Evolutionary conservation across 225 moss, liverwort and hornwort genomes (phyloP), one percentile per base, ranked within the genome.

Genomic region (Rhytidiadelphus loreus): DNA sequence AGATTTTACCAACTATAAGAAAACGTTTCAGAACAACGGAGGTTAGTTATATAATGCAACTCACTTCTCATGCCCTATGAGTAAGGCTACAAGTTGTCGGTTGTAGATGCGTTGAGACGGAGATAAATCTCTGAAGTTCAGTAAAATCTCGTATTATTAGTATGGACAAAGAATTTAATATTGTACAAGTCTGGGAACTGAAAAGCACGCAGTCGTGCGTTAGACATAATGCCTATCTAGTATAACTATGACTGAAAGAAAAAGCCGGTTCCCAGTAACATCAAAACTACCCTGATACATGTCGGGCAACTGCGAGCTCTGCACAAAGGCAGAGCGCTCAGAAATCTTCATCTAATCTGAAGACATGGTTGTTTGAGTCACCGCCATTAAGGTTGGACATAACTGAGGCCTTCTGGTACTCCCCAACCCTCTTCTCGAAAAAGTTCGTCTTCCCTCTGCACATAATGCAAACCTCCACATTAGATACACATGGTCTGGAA

Each of bases 371-470:
- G 55, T 98, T 93, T 12, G 85, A 79, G 7, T 90, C 92, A 60
- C 91, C 91, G 12, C 93, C 94, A 21, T 88, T 91, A 1, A 96
- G 89, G 41, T 95, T 94, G 6, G 95, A 95, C 98, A 97, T 98
- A 7, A 98, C 94, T 4, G 95, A 95, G 4, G 96, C 96, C 32
- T 97, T 97, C 83, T 97, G 98, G 4, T 97, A 98, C 26, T 98
- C 98, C 4, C 97, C 98, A 18, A 97, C 97, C 66, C 98, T 90
- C 87, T 98, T 98, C 83, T 97, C 96, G 57, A 97, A 96, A n/a
- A 98, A 98, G 85, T 98, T 98, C 0, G 97, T 97, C 88, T 98
- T 98, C 5, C 98, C 98, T 83, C 96, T 98, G 97, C 92, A 92
- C 81, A 60, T 16, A 7, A 16, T 17, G 58, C 63, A 85, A n/a